These are phyloP conservation scores for Phytophthora brassicae DNA, from an alignment of 352 stramenopile species.

Conservation along the genomic window DNA sequence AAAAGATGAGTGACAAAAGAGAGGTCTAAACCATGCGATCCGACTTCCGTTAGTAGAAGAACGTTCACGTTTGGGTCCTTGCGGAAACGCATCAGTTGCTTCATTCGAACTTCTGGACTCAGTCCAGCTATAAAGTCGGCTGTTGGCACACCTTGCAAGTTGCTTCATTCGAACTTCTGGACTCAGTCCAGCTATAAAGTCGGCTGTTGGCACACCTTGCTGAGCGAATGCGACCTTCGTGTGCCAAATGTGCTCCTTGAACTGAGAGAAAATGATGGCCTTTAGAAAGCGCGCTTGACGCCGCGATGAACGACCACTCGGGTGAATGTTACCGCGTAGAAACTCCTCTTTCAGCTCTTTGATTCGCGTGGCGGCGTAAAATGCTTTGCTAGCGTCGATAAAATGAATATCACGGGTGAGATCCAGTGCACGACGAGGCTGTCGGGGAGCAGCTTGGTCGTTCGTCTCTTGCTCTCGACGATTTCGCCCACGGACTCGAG, in stretches of 20 bases:
- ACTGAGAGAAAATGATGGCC: slow-evolving; percentile 84
- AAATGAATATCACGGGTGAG: slow-evolving; percentile 42
- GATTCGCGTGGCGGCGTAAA: slow-evolving; percentile 70
- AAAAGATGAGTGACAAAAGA: slow-evolving; percentile 99
- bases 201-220: slow-evolving; percentile 55
- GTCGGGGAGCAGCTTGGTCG: slow-evolving; percentile 18
- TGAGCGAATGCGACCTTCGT: slow-evolving; percentile 73
- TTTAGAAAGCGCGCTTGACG: slow-evolving; percentile 49
- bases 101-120: slow-evolving; percentile 45
- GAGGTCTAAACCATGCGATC: slow-evolving; percentile 95
- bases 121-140: slow-evolving; percentile 69
- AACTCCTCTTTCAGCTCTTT: slow-evolving; percentile 64
- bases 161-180: slow-evolving; percentile 51
- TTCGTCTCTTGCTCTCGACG: slow-evolving; percentile 22
- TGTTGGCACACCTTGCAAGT: slow-evolving; percentile 56
- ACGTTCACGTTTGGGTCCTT: slow-evolving; percentile 81
- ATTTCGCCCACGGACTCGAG: slow-evolving; percentile 16
- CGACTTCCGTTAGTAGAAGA: slow-evolving; percentile 94
- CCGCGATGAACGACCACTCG: slow-evolving; percentile 6
- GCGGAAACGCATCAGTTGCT: slow-evolving; percentile 56
- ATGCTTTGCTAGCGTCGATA: slow-evolving; percentile 71
- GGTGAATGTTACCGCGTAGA: slow-evolving; percentile 18
- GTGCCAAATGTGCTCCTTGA: slow-evolving; percentile 80
- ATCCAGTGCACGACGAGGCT: slow-evolving; percentile 37
- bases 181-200: slow-evolving; percentile 63